Conservation (phyloP, 2,329 filamentous ascomycete species). For the Calonectria pseudoturangicola region DNA sequence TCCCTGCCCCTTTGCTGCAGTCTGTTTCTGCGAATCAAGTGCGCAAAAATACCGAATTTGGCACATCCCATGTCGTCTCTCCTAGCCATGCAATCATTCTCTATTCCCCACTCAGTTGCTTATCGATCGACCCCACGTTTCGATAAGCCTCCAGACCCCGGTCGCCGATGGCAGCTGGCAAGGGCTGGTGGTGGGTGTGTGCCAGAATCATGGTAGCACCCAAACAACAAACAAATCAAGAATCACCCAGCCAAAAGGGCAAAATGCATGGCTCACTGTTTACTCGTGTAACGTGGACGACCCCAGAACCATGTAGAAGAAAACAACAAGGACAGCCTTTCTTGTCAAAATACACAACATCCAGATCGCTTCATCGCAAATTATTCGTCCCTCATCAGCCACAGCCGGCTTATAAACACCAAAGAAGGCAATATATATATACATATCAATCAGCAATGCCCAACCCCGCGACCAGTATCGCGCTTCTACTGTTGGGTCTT, state of each 20-base stretch:
- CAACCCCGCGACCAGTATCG: constrained; percentile 56
- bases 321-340: background rate
- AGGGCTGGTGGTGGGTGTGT: background rate
- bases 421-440: background rate
- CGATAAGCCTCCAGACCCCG: constrained; percentile 45
- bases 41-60: background rate
- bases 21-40: background rate
- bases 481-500: constrained; percentile 58
- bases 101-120: constrained; percentile 46
- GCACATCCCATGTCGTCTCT: constrained; percentile 13
- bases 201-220: constrained; percentile 28
- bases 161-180: constrained; percentile 26
- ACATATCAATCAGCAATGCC: constrained; percentile 48
- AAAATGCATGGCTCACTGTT: background rate
- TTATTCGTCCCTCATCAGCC: background rate
- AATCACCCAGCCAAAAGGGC: constrained; percentile 26
- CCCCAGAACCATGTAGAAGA: background rate
- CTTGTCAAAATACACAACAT: background rate
- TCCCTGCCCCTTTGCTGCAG: constrained; percentile 15
- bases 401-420: background rate
- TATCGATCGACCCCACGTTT: constrained; percentile 48
- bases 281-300: background rate
- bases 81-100: constrained; percentile 1
- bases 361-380: background rate
- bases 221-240: constrained; percentile 32